phyloP scores from a whole-genome alignment of 2,329 filamentous ascomycete species.

The Colletotrichum magnum region DNA sequence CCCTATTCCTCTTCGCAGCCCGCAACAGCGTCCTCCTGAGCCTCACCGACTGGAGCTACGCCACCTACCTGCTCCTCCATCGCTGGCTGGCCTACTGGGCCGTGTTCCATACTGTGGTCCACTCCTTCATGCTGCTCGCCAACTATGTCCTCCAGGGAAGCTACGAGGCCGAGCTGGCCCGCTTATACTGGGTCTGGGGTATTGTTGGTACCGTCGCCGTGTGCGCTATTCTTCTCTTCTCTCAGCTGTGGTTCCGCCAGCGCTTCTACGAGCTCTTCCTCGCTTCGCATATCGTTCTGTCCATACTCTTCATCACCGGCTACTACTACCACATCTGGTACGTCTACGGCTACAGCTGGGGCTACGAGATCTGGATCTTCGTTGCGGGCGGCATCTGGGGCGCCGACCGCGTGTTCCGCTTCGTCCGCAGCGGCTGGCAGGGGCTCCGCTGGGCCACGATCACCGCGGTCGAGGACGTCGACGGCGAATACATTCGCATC shows the following conservation, averaged over 20 bases:
- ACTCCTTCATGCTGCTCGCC: slow-evolving; percentile 30
- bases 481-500: slow-evolving; percentile 33
- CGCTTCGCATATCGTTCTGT: slow-evolving; percentile 41
- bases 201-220: slow-evolving; percentile 39
- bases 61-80: slow-evolving; percentile 32
- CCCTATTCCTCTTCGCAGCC: slow-evolving; percentile 24
- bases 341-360: slow-evolving; percentile 43
- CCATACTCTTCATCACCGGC: slow-evolving; percentile 42
- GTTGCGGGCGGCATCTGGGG: slow-evolving; percentile 41
- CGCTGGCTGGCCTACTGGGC: slow-evolving; percentile 35
- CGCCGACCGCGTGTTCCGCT: slow-evolving; percentile 35
- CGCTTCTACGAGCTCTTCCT: slow-evolving; percentile 45
- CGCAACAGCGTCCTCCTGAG: slow-evolving; percentile 27
- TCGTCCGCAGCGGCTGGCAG: slow-evolving; percentile 31
- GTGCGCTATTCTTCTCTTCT: slow-evolving; percentile 37
- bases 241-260: slow-evolving; percentile 42
- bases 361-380: slow-evolving; percentile 44
- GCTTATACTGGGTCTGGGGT: slow-evolving; percentile 44
- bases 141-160: slow-evolving; percentile 14
- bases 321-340: slow-evolving; percentile 45
- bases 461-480: slow-evolving; percentile 8
- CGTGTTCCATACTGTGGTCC: slow-evolving; percentile 27
- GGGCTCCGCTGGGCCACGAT: slow-evolving; percentile 37
- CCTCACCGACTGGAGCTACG: slow-evolving; percentile 32
- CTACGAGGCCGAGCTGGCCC: slow-evolving; percentile 29